These are phyloP conservation scores for Botrytis sinoallii DNA, from an alignment of 2,329 filamentous ascomycete genomes.

Conservation along the genomic window DNA sequence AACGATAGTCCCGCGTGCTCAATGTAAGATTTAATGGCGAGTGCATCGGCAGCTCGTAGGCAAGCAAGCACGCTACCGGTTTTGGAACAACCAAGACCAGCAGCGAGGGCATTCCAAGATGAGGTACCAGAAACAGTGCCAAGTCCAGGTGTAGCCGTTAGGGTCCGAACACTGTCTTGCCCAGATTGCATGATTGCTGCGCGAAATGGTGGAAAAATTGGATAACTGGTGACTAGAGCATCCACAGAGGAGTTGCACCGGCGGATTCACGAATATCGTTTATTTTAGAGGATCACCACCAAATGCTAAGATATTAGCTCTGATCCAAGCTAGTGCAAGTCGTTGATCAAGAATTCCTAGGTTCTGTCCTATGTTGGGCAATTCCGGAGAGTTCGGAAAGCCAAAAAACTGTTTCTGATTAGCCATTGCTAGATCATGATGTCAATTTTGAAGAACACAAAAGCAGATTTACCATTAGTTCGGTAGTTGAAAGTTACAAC, in stretches of 20 bases:
- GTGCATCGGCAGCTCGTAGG: conserved; percentile 3
- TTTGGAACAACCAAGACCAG: not conserved
- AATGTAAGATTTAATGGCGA: conserved; percentile 7
- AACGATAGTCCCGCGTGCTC: conserved; percentile 3
- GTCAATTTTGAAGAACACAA: not conserved
- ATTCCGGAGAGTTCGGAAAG: conserved; percentile 15
- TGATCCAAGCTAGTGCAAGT: conserved; percentile 70
- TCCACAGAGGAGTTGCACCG: conserved; percentile 67
- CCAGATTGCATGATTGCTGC: conserved; percentile 77
- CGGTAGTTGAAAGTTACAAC: conserved; percentile 27
- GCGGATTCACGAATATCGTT: conserved; percentile 49
- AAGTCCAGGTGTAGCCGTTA: not conserved
- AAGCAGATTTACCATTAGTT: not conserved
- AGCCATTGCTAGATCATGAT: not conserved
- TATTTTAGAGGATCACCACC: conserved; percentile 55
- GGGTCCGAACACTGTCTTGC: conserved; percentile 3
- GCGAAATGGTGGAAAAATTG: conserved; percentile 71
- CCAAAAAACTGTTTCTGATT: conserved; percentile 7
- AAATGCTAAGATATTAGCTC: conserved; percentile 72
- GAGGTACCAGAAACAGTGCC: not conserved
- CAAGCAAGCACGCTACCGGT: not conserved
- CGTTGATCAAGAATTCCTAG: conserved; percentile 71
- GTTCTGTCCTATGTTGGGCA: conserved; percentile 43
- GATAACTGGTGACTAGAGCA: conserved; percentile 71
- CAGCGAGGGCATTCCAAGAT: conserved; percentile 11